A percentile compares a stretch with the other conserved stretches of the same genome.
Conservation (phyloP, 1,284 basidiomycete genomes). For the Cronartium ribicola region DNA sequence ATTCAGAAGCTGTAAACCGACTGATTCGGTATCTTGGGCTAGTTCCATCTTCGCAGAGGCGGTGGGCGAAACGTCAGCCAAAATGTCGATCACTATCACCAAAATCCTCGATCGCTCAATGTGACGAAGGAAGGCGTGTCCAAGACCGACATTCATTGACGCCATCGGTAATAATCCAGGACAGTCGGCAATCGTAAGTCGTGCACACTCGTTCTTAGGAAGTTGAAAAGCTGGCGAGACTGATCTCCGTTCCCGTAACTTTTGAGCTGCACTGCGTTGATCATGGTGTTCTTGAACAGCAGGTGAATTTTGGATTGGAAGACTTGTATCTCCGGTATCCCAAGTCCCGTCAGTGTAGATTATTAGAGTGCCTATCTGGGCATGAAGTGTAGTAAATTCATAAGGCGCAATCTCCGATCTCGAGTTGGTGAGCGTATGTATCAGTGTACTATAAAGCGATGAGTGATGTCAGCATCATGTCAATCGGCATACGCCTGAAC, state of each 20-base stretch:
- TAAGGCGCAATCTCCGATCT: constrained; percentile 85
- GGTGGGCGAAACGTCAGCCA: constrained; percentile 54
- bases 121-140: constrained; percentile 86
- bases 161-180: constrained; percentile 83
- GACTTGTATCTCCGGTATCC: constrained; percentile 45
- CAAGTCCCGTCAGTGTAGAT: constrained; percentile 75
- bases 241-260: constrained; percentile 7
- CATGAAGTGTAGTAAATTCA: constrained; percentile 91
- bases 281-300: constrained; percentile 34
- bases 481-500: not conserved
- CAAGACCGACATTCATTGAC: constrained; percentile 82
- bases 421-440: constrained; percentile 81
- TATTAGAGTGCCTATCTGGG: constrained; percentile 81
- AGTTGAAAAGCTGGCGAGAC: constrained; percentile 35
- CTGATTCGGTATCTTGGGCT: constrained; percentile 66
- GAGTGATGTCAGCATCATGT: constrained; percentile 60
- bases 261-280: constrained; percentile 56
- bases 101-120: constrained; percentile 87
- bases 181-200: constrained; percentile 96
- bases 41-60: constrained; percentile 54
- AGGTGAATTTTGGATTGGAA: constrained; percentile 43
- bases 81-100: constrained; percentile 87
- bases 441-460: constrained; percentile 59
- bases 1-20: constrained; percentile 65
- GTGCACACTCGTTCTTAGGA: constrained; percentile 60